Evolutionary conservation across 2,329 filamentous ascomycete genomes (phyloP), one percentile per base, ranked within the genome.

Genomic region (Podosphaera xanthii): DNA sequence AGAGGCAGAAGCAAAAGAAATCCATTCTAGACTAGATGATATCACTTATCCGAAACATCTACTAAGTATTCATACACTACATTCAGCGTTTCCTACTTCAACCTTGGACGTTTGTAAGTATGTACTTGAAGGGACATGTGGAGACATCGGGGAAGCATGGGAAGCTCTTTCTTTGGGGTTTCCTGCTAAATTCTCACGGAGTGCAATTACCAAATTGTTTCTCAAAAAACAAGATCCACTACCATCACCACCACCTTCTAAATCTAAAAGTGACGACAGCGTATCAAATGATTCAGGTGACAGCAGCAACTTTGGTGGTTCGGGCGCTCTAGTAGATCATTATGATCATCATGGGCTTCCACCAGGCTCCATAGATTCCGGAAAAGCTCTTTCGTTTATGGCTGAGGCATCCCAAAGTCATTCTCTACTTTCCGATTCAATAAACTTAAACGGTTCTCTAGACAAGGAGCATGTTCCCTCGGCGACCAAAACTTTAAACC

Each of bases 321-420:
- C 67, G 6, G 67, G 73, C 34, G 49, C 63, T 14, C 55, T 70
- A 12, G 54, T 70, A 31, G 63, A 66, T 8, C 62, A 66, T 50
- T 70, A 67, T 53, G 66, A 67, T 56, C 63, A 67, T 33, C 63
- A 68, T 60, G 67, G 69, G 7, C 59, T 69, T 2, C 67, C 67
- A 31, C 53, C 63, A 48, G 68, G 67, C 34, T 68, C 67, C 3
- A 69, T 69, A 12, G 54, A 46, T 8, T 65, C 64, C 33, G 66
- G 67, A 30, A 67, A 62, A 61, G 67, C 64, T 22, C 59, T 68
- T 34, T 64, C 63, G 12, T 62, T 63, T 31, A 68, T 67, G 64
- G 64, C 65, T 38, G 61, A 66, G 60, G 62, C 58, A 59, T 44
- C 63, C 22, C 61, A 61, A 57, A 62, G 33, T 54, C 65, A 61